Evolutionary conservation across 2,329 filamentous ascomycete genomes (phyloP).

Genomic region (Curvularia sp.): DNA sequence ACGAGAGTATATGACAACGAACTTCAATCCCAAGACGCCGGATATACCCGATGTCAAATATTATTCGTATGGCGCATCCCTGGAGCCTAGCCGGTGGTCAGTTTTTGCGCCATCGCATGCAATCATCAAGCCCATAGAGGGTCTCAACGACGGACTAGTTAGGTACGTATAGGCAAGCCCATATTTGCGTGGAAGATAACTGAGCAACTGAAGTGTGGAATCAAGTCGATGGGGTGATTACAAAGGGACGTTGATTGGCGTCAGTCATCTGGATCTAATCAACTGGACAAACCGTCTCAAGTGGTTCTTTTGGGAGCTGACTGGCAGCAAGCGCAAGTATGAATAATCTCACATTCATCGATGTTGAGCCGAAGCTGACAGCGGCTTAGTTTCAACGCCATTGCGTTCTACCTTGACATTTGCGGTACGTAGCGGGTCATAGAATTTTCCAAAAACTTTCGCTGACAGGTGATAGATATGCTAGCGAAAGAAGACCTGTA

Average conservation of each 20-base stretch:
- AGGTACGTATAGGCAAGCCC: slow-evolving; percentile 47
- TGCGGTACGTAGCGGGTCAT: slow-evolving; percentile 57
- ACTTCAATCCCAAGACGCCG: slow-evolving; percentile 66
- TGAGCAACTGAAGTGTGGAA: slow-evolving; percentile 52
- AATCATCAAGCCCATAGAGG: slow-evolving; percentile 62
- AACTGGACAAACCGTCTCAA: slow-evolving; percentile 70
- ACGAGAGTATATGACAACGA: slow-evolving; percentile 62
- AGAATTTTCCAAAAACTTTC: background rate
- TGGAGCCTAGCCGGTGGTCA: slow-evolving; percentile 63
- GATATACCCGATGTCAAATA: slow-evolving; percentile 64
- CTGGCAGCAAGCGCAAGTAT: slow-evolving; percentile 62
- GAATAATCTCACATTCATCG: background rate
- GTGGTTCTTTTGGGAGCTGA: slow-evolving; percentile 64
- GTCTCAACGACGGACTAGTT: slow-evolving; percentile 68
- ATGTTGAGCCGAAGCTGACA: slow-evolving; percentile 16
- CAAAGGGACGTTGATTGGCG: slow-evolving; percentile 67
- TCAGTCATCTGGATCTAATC: slow-evolving; percentile 69
- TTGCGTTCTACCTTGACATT: slow-evolving; percentile 69
- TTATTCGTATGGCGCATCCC: slow-evolving; percentile 68
- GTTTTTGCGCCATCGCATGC: slow-evolving; percentile 64
- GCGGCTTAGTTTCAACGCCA: slow-evolving; percentile 66
- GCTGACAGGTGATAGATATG: slow-evolving; percentile 40
- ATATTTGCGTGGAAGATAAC: background rate
- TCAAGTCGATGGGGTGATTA: slow-evolving; percentile 69
- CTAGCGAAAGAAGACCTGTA: slow-evolving; percentile 48